Conservation (phyloP, 2,329 filamentous ascomycete species). For the Penicillium capsulatum region DNA sequence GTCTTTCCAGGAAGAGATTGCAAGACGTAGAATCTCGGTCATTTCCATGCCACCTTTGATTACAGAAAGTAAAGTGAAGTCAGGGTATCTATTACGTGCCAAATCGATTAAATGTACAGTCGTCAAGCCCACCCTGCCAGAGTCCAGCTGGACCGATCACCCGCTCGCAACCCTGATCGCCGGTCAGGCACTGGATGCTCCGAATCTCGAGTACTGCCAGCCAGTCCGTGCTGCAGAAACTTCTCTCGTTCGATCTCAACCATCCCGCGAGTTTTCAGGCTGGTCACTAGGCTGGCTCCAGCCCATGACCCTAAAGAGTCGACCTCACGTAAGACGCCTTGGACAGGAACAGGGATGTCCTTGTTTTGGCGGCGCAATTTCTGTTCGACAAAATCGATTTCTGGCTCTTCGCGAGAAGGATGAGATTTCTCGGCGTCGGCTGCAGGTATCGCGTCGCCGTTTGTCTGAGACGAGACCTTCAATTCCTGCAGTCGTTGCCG, state of each 20-base stretch:
- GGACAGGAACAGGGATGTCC: slow-evolving; percentile 30
- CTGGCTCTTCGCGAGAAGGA: slow-evolving; percentile 28
- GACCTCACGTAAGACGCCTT: slow-evolving; percentile 49
- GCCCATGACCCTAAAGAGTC: slow-evolving; percentile 62
- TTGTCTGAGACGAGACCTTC: slow-evolving; percentile 18
- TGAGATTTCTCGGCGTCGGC: slow-evolving; percentile 9
- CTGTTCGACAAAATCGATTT: slow-evolving; percentile 48
- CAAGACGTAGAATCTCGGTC: no score
- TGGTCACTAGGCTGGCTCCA: slow-evolving; percentile 58
- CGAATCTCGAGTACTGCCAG: slow-evolving; percentile 44
- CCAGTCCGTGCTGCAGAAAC: slow-evolving; percentile 51
- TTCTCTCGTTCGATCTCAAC: slow-evolving; percentile 63
- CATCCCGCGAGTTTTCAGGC: slow-evolving; percentile 56
- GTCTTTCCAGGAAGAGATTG: no score
- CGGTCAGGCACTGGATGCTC: slow-evolving; percentile 39
- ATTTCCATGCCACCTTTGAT: no score
- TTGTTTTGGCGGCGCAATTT: slow-evolving; percentile 39
- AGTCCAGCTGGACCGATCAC: slow-evolving; percentile 49
- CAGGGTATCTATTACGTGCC: slow-evolving; percentile 22
- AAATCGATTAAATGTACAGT: slow-evolving; percentile 12
- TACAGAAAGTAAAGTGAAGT: no score
- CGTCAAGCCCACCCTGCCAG: slow-evolving; percentile 46
- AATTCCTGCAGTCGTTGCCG: slow-evolving; percentile 44
- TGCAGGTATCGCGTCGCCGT: slow-evolving; percentile 2
- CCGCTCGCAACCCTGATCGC: slow-evolving; percentile 37